These are phyloP conservation scores for Aspergillus hiratsukae DNA, from an alignment of 2,329 filamentous ascomycete genomes.

Conservation along the genomic window DNA sequence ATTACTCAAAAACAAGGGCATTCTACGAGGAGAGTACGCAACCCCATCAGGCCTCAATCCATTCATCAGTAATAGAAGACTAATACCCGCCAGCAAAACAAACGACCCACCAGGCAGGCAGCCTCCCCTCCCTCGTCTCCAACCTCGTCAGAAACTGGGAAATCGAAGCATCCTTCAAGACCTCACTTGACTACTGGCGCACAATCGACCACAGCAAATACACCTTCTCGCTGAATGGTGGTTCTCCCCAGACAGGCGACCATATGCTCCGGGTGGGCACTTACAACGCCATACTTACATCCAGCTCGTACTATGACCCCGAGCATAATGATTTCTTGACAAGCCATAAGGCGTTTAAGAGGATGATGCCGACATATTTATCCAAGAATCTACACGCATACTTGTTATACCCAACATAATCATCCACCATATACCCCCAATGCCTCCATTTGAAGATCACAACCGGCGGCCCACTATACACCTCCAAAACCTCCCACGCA, in stretches of 20 bases:
- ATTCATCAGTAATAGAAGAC: background rate
- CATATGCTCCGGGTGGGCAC: conserved; percentile 65
- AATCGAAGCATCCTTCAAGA: conserved; percentile 66
- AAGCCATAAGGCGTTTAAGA: conserved; percentile 67
- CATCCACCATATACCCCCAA: conserved; percentile 63
- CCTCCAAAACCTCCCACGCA: conserved; percentile 66
- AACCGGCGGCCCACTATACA: conserved; percentile 60
- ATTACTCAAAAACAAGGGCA: conserved; percentile 61
- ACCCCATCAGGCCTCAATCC: background rate
- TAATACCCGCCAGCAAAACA: conserved; percentile 48
- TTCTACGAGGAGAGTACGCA: conserved; percentile 54
- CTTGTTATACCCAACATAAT: conserved; percentile 63
- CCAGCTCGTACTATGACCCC: conserved; percentile 62
- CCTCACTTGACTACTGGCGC: conserved; percentile 57
- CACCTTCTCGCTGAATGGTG: conserved; percentile 61
- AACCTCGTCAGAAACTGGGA: conserved; percentile 73
- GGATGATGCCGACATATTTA: conserved; percentile 64
- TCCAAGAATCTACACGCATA: conserved; percentile 33
- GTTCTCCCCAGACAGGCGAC: conserved; percentile 52
- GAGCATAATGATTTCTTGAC: conserved; percentile 57
- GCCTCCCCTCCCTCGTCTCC: conserved; percentile 58
- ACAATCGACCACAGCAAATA: conserved; percentile 59
- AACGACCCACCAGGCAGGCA: conserved; percentile 52
- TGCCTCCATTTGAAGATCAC: conserved; percentile 64
- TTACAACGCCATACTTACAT: conserved; percentile 63